A percentile compares a stretch with the other conserved stretches of the same genome.
Conservation (phyloP, 2,329 filamentous ascomycete species). For the Aspergillus terreus region DNA sequence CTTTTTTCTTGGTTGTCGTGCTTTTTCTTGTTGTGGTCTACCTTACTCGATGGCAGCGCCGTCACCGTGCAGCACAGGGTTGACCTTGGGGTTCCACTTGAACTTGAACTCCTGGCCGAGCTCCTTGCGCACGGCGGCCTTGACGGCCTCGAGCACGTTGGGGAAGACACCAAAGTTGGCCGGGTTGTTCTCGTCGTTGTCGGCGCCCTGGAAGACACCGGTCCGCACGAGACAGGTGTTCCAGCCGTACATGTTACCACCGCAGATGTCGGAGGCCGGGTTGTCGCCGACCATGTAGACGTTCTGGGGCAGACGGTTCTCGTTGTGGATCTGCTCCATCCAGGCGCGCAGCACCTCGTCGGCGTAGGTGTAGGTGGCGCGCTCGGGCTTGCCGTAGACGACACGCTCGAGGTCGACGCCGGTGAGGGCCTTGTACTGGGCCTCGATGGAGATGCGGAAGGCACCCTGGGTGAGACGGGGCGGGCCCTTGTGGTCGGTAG, state of each 20-base stretch:
- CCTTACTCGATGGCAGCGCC: constrained; percentile 54
- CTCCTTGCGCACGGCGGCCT: constrained; percentile 64
- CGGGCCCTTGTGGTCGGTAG: constrained; percentile 57
- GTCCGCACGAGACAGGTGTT: constrained; percentile 76
- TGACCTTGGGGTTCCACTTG: constrained; percentile 67
- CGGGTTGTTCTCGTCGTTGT: constrained; percentile 72
- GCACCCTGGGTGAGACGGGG: constrained; percentile 70
- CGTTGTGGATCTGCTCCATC: constrained; percentile 73
- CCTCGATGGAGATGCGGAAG: constrained; percentile 72
- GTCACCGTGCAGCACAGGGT: constrained; percentile 59
- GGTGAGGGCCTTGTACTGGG: constrained; percentile 61
- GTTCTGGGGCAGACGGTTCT: constrained; percentile 65
- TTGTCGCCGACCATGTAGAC: constrained; percentile 77
- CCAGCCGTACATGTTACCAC: constrained; percentile 78
- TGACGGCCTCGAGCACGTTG: constrained; percentile 69
- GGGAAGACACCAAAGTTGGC: constrained; percentile 73
- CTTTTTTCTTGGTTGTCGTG: constrained; percentile 5
- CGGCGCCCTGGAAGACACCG: constrained; percentile 72
- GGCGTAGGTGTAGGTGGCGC: constrained; percentile 75
- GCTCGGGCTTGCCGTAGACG: constrained; percentile 71
- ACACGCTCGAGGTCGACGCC: constrained; percentile 70
- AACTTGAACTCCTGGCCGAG: constrained; percentile 71
- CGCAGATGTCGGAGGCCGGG: constrained; percentile 69
- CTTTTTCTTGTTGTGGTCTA: constrained; percentile 5
- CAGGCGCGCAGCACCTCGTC: constrained; percentile 68